Conservation (phyloP, 1,284 basidiomycete species). For the Ceratobasidium sp. region DNA sequence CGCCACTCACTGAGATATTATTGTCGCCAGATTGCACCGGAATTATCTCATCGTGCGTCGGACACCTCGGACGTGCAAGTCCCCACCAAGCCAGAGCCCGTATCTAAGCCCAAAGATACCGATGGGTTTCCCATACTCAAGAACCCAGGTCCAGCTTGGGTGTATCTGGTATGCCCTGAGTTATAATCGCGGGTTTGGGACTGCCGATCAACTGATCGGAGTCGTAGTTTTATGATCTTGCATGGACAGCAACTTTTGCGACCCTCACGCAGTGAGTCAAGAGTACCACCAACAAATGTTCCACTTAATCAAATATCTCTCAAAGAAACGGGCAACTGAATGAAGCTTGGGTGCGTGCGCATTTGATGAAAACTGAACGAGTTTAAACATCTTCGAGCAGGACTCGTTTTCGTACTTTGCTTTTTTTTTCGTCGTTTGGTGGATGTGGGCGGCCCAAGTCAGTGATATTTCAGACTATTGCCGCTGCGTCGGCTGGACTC, state of each 20-base stretch:
- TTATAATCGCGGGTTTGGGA: not conserved
- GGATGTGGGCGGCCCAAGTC: conserved; percentile 34
- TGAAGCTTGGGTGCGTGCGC: not conserved
- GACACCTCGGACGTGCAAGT: too few species aligned
- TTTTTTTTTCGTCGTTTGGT: conserved; percentile 27
- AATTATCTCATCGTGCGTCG: too few species aligned
- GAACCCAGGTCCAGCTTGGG: conserved; percentile 26
- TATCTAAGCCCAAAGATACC: too few species aligned
- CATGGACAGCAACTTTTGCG: conserved; percentile 25
- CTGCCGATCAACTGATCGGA: not conserved
- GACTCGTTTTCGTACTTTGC: conserved; percentile 5
- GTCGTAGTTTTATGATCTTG: conserved; percentile 33
- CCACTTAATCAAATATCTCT: not conserved
- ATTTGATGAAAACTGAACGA: too few species aligned
- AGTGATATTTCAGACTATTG: not conserved
- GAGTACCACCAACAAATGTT: too few species aligned
- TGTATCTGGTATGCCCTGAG: conserved; percentile 12
- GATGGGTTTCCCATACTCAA: not conserved
- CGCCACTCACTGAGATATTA: too few species aligned
- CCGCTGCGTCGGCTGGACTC: not conserved
- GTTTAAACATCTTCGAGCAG: not conserved
- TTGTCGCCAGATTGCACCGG: too few species aligned
- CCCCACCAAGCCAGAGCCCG: too few species aligned
- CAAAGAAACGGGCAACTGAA: conserved; percentile 16
- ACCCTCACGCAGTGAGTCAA: conserved; percentile 22